phyloP scores from a whole-genome alignment of 2,329 filamentous ascomycete genomes.

The Rhynchosporium secalis region DNA sequence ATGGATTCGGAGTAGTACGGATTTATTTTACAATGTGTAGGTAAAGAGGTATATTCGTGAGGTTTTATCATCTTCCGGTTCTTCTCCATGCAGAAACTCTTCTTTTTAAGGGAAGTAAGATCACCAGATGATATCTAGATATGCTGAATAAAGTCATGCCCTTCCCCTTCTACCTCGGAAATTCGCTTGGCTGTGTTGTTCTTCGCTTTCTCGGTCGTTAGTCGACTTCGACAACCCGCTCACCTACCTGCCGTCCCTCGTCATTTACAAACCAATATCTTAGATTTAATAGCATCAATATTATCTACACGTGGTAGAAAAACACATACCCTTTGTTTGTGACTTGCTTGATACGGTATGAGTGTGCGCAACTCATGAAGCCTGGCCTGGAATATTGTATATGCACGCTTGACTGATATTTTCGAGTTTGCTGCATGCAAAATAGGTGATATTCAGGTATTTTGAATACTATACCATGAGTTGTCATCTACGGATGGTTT shows the following conservation, averaged over 20 bases:
- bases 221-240: no score
- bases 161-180: no score
- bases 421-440: background rate
- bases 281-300: background rate
- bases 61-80: background rate
- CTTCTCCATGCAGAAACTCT: no score
- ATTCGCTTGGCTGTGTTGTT: no score
- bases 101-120: background rate
- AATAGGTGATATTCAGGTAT: no score
- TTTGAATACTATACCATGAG: no score
- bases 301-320: background rate
- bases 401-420: background rate
- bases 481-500: no score
- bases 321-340: background rate
- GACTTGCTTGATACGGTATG: constrained; percentile 5
- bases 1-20: constrained; percentile 8
- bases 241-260: background rate
- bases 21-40: background rate
- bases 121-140: no score
- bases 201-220: no score
- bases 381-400: background rate
- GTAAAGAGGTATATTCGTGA: background rate
- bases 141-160: no score
- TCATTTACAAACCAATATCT: background rate
- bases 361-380: background rate